Conservation (phyloP, 177 flowering plant genomes). For the Vitis hybrid region DNA sequence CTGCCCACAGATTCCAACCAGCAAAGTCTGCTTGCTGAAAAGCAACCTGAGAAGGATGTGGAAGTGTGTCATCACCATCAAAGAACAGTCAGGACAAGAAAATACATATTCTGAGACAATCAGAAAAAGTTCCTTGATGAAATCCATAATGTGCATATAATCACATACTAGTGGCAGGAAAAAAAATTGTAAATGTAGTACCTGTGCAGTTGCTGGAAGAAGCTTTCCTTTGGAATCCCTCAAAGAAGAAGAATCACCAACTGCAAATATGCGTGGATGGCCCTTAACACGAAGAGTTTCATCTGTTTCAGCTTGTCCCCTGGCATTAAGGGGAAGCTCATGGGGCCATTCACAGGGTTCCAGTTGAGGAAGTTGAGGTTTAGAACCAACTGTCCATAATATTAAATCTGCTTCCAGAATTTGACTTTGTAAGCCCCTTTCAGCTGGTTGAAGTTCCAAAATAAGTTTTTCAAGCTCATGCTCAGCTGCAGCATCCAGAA, state of each 20-base stretch:
- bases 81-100: neutral
- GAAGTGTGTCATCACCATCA: constrained; percentile 4
- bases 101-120: neutral
- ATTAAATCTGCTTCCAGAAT: constrained; percentile 79
- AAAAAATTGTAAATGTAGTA: constrained; percentile 11
- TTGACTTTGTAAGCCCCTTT: constrained; percentile 63
- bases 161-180: neutral
- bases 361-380: constrained; percentile 65
- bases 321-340: constrained; percentile 64
- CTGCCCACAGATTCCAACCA: constrained; percentile 99
- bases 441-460: constrained; percentile 83
- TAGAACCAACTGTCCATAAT: constrained; percentile 90
- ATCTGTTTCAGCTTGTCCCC: constrained; percentile 96
- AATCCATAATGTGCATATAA: neutral
- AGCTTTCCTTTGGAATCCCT: constrained; percentile 72
- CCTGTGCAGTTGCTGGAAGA: constrained; percentile 98
- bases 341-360: constrained; percentile 34
- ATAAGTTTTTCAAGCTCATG: constrained; percentile 32
- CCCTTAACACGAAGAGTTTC: constrained; percentile 98
- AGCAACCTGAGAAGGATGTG: constrained; percentile 63
- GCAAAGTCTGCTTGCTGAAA: constrained; percentile 99
- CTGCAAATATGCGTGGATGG: constrained; percentile 87
- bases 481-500: constrained; percentile 17
- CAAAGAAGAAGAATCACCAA: constrained; percentile 88
- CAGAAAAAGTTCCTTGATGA: neutral